phyloP scores from a whole-genome alignment of 768 basidiomycete species.

The Tricholomella constricta region DNA sequence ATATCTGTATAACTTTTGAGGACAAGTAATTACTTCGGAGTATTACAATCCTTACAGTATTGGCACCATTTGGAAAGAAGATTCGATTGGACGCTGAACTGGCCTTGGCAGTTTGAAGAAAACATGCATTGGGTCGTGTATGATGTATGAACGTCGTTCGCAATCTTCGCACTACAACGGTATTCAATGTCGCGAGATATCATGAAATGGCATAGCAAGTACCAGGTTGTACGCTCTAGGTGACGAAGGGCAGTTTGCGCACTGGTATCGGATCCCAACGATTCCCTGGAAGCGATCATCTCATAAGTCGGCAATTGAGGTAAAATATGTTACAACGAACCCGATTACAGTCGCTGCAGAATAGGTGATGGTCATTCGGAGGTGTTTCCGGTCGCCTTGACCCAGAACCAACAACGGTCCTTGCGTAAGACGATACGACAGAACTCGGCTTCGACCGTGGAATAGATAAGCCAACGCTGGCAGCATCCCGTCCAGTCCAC shows the following conservation, averaged over 20 bases:
- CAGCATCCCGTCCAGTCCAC: slow-evolving; percentile 78
- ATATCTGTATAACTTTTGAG: slow-evolving; percentile 50
- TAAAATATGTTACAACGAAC: slow-evolving; percentile 37
- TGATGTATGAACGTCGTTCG: slow-evolving; percentile 71
- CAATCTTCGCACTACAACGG: slow-evolving; percentile 71
- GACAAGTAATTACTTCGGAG: slow-evolving; percentile 1
- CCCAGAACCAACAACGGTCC: slow-evolving; percentile 64
- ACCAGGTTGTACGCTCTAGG: slow-evolving; percentile 77
- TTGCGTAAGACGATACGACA: slow-evolving; percentile 62
- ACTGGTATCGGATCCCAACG: slow-evolving; percentile 82
- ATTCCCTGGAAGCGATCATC: slow-evolving; percentile 52
- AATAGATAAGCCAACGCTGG: slow-evolving; percentile 50
- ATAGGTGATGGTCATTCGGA: slow-evolving; percentile 55
- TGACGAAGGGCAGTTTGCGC: slow-evolving; percentile 82
- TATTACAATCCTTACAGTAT: slow-evolving; percentile 48
- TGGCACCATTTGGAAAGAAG: slow-evolving; percentile 65
- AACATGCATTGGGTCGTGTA: slow-evolving; percentile 83
- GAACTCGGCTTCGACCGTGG: slow-evolving; percentile 56
- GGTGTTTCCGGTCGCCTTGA: slow-evolving; percentile 34
- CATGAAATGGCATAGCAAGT: slow-evolving; percentile 22
- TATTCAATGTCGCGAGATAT: background rate
- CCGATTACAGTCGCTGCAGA: slow-evolving; percentile 62
- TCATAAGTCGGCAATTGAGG: background rate
- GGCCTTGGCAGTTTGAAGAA: slow-evolving; percentile 89
- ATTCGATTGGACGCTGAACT: slow-evolving; percentile 58